phyloP scores from a whole-genome alignment of 164 flowering plant genomes.

The Aristolochia contorta region DNA sequence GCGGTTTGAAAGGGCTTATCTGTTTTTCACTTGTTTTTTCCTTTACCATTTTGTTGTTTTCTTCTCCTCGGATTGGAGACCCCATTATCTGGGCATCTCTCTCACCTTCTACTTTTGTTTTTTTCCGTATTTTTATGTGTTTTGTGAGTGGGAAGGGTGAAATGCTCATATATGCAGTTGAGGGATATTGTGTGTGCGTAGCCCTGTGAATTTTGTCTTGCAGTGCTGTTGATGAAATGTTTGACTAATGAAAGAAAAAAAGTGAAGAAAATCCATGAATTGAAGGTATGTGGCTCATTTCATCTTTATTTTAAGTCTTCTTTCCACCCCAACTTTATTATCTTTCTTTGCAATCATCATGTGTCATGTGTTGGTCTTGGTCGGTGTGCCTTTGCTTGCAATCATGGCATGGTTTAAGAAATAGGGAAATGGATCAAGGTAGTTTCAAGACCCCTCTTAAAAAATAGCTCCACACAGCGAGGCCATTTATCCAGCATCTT shows the following conservation, averaged over 20 bases:
- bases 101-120: no score
- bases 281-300: no score
- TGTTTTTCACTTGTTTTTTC: background rate
- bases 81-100: background rate
- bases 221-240: background rate
- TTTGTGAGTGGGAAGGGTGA: background rate
- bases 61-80: background rate
- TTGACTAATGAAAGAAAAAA: background rate
- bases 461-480: no score
- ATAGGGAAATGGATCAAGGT: no score
- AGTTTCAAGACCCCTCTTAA: no score
- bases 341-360: no score
- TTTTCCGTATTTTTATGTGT: background rate
- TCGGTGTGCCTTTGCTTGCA: no score
- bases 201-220: background rate
- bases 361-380: no score
- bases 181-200: background rate
- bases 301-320: no score
- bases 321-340: no score
- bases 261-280: background rate
- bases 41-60: background rate
- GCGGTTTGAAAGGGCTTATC: slow-evolving; percentile 12
- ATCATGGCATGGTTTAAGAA: no score
- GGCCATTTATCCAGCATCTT: no score
- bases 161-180: background rate